A percentile compares a stretch with the other conserved stretches of the same genome.
Conservation (phyloP, 2,329 filamentous ascomycete genomes). For the Amesomyces nigricolor region DNA sequence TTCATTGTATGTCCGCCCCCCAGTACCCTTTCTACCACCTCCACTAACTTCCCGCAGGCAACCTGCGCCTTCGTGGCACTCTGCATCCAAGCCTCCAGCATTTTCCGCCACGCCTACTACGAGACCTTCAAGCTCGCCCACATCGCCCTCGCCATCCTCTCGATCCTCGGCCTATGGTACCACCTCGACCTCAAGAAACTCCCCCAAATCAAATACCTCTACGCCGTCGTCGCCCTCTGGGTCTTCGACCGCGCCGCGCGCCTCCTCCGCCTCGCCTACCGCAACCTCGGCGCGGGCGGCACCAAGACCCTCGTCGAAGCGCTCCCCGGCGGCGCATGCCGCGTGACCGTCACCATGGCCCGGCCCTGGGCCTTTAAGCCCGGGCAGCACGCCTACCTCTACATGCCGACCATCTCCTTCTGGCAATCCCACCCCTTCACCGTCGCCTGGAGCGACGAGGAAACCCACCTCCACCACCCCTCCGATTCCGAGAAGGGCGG, state of each 20-base stretch:
- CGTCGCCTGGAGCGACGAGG: slow-evolving; percentile 68
- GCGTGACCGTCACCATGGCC: slow-evolving; percentile 67
- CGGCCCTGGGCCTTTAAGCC: slow-evolving; percentile 71
- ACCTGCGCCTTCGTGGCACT: slow-evolving; percentile 57
- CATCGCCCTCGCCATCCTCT: slow-evolving; percentile 55
- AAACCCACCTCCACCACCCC: slow-evolving; percentile 35
- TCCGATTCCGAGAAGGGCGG: slow-evolving; percentile 42
- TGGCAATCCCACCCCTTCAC: slow-evolving; percentile 78
- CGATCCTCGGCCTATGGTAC: slow-evolving; percentile 61
- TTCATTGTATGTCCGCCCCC: slow-evolving; percentile 52
- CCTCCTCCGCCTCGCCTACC: slow-evolving; percentile 54
- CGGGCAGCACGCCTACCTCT: slow-evolving; percentile 74
- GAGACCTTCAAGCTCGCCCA: slow-evolving; percentile 72
- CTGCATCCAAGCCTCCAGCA: slow-evolving; percentile 62
- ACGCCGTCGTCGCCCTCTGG: slow-evolving; percentile 63
- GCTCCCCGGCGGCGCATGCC: slow-evolving; percentile 67
- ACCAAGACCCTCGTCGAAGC: slow-evolving; percentile 67
- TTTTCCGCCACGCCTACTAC: slow-evolving; percentile 72
- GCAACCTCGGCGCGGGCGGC: slow-evolving; percentile 62
- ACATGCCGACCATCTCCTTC: slow-evolving; percentile 65
- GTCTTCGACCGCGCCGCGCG: slow-evolving; percentile 56
- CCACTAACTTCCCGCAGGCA: slow-evolving; percentile 37
- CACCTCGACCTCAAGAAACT: slow-evolving; percentile 53
- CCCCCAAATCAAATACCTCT: slow-evolving; percentile 53
- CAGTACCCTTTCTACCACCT: neutral